Percentiles rank a stretch among this genome's conserved stretches.
Conservation (phyloP, 176 grass and related monocot species). For the Rhynchospora pubera region DNA sequence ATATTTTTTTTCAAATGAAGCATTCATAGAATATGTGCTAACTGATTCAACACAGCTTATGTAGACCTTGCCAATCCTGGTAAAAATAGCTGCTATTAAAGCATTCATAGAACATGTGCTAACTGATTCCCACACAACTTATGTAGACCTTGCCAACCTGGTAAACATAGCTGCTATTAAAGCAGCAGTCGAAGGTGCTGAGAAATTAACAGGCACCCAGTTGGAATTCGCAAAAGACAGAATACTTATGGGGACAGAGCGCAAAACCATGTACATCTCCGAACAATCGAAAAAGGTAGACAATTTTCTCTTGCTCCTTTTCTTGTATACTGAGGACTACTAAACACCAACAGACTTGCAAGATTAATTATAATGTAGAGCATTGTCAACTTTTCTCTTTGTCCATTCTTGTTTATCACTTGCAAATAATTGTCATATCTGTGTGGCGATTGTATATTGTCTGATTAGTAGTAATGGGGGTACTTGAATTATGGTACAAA, state of each 20-base stretch:
- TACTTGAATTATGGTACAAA: neutral
- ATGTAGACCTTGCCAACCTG: constrained; percentile 25
- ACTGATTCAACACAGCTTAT: constrained; percentile 3
- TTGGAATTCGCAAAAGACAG: constrained; percentile 97
- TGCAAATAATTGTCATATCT: neutral
- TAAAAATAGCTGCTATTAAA: constrained; percentile 30
- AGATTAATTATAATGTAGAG: neutral
- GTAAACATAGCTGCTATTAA: constrained; percentile 44
- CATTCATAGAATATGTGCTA: neutral
- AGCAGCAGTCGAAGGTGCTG: constrained; percentile 88
- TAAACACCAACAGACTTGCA: neutral
- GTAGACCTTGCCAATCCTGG: no score
- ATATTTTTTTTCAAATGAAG: neutral
- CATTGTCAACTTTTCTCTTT: neutral
- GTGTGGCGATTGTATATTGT: neutral
- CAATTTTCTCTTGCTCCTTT: neutral
- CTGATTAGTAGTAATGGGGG: neutral
- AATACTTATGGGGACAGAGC: constrained; percentile 97
- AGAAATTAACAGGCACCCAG: constrained; percentile 58
- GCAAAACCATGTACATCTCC: constrained; percentile 92
- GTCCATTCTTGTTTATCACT: neutral
- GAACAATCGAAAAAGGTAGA: constrained; percentile 88
- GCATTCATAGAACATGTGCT: no score
- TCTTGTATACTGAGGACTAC: neutral
- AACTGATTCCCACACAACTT: neutral